Evolutionary conservation across 1,284 basidiomycete species (phyloP).

Genomic region (Fomitopsis pinicola): DNA sequence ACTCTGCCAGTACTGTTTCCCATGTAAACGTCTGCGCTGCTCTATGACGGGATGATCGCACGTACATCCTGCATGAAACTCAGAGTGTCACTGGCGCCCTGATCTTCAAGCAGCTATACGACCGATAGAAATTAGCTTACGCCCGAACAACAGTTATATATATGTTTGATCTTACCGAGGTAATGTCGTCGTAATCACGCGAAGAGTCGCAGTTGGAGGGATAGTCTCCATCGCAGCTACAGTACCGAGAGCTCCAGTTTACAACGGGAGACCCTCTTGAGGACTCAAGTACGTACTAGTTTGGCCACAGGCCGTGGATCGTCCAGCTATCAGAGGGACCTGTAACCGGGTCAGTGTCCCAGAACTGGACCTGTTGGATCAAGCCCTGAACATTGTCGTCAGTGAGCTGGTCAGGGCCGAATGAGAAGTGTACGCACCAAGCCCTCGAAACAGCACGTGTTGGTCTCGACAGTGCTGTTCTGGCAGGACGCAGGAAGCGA

Average conservation of each 20-base stretch:
- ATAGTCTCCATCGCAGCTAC: constrained; percentile 69
- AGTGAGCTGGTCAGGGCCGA: not conserved
- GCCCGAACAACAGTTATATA: constrained; percentile 31
- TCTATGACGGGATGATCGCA: not conserved
- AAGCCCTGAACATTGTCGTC: constrained; percentile 1
- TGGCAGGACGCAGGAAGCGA: constrained; percentile 32
- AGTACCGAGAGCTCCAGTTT: not conserved
- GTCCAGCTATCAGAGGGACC: constrained; percentile 71
- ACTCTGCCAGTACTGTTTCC: constrained; percentile 57
- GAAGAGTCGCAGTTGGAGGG: constrained; percentile 59
- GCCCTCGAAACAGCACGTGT: constrained; percentile 33
- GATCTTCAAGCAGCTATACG: constrained; percentile 49
- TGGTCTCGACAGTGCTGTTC: constrained; percentile 20
- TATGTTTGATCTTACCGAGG: constrained; percentile 8
- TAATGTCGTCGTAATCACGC: constrained; percentile 56
- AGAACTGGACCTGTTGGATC: constrained; percentile 19
- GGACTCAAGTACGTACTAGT: constrained; percentile 43
- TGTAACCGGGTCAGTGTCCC: constrained; percentile 45
- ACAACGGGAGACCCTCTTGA: not conserved
- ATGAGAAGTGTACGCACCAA: constrained; percentile 24
- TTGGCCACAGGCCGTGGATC: constrained; percentile 74
- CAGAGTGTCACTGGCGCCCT: constrained; percentile 61
- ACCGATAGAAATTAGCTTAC: not conserved
- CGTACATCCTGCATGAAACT: constrained; percentile 58
- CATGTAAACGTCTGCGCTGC: not conserved